Percentiles rank a stretch among this genome's conserved stretches.
These are phyloP conservation scores for Corchorus olitorius DNA, from an alignment of 345 rosid genomes.

Conservation along the genomic window DNA sequence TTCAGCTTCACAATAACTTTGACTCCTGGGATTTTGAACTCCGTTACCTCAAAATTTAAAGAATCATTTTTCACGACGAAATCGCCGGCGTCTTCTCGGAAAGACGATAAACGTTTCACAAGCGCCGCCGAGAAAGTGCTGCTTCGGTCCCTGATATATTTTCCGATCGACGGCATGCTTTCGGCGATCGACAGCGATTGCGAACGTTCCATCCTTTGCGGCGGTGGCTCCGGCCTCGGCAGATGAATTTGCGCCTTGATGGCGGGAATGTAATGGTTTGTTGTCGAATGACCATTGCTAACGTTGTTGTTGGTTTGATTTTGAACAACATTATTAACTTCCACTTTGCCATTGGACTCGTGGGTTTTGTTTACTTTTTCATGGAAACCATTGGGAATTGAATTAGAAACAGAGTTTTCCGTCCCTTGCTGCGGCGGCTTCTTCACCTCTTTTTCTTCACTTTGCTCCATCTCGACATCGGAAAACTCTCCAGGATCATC, in stretches of 20 bases:
- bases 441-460: background rate
- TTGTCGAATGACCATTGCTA: background rate
- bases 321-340: background rate
- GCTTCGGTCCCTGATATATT: conserved; percentile 62
- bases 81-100: conserved; percentile 25
- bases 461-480: conserved; percentile 1
- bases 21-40: conserved; percentile 72
- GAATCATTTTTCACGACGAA: conserved; percentile 13
- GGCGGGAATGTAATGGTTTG: conserved; percentile 17
- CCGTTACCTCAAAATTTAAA: conserved; percentile 49
- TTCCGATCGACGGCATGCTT: conserved; percentile 53
- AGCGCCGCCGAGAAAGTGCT: conserved; percentile 58
- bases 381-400: background rate
- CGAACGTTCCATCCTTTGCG: conserved; percentile 26
- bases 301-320: background rate
- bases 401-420: background rate
- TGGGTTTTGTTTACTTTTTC: conserved; percentile 12
- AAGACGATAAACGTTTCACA: conserved; percentile 44
- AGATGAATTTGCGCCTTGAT: conserved; percentile 63
- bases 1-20: conserved; percentile 67
- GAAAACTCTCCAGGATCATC: background rate
- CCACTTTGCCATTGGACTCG: conserved; percentile 14
- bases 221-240: conserved; percentile 85
- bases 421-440: background rate
- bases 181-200: conserved; percentile 36